Conservation (phyloP, 345 rosid genomes). For the Gossypium longicalyx region DNA sequence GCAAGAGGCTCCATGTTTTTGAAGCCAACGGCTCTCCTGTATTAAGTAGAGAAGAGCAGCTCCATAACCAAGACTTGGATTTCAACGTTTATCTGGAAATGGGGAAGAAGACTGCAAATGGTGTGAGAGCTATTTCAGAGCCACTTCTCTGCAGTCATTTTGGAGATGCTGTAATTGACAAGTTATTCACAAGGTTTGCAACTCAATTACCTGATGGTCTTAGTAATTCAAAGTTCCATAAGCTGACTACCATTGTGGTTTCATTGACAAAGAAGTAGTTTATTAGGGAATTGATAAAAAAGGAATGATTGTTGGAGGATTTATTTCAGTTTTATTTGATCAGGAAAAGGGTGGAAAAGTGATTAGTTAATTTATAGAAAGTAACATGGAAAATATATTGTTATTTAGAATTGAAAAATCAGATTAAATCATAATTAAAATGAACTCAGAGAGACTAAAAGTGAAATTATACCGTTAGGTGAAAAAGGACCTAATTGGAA, state of each 20-base stretch:
- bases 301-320: too few species aligned
- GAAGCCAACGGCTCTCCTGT: background rate
- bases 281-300: too few species aligned
- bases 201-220: background rate
- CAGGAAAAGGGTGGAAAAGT: too few species aligned
- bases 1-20: conserved; percentile 24
- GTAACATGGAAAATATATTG: too few species aligned
- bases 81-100: background rate
- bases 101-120: background rate
- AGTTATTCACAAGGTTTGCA: background rate
- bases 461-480: too few species aligned
- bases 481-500: too few species aligned
- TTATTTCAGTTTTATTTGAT: too few species aligned
- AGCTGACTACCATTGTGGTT: background rate
- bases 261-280: background rate
- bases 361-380: too few species aligned
- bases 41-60: background rate
- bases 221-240: background rate
- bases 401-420: too few species aligned
- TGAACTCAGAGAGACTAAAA: too few species aligned
- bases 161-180: conserved; percentile 4
- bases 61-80: background rate
- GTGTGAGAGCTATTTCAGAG: background rate
- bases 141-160: conserved; percentile 4
- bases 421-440: too few species aligned